Evolutionary conservation across 305 asterid species (phyloP), one percentile per base, ranked within the genome.

Genomic region (Fraxinus ornus): DNA sequence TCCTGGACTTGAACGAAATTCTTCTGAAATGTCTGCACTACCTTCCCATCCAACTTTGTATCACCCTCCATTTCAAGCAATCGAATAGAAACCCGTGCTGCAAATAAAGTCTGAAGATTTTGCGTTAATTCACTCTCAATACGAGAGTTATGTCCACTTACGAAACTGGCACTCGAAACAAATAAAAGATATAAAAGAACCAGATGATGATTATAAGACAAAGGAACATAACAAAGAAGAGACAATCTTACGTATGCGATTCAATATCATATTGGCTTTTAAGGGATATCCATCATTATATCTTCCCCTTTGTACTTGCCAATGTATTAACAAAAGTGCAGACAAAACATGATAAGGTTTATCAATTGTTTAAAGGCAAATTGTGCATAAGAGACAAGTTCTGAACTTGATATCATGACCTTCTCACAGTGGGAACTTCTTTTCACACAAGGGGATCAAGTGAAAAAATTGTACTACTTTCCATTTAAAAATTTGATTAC

Each of bases 21-120:
- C 78, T 89, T 89, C 83, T 89, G 92, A 79, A 89, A 89, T 73
- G 89, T 87, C 79, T 86, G 89, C 81, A 89, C 33, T 8, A 87
- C 86, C 77, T 85, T 89, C 10, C 87, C 86, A 80, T 89, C 90
- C 80, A 86, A 60, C 41, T 81, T 84, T 81, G 88, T 82, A 80
- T 84, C 89, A 76, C 90, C 87, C 81, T 89, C 91, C 91, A 89
- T 89, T 66, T 83, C 82, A 80, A 75, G 19, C 83, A 41, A 70
- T 60, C 78, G 75, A 68, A 74, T 77, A 21, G 72, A 75, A 72
- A 36, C 78, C 39, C 37, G 17, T 70, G 33, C 89, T 82, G 80
- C 78, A 52, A 55, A 79, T 37, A 0, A 47, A 13, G 26, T 47
- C 19, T 4, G 17, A 47, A 47, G 19, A 47, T 47, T 47, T 13